Evolutionary conservation across 169 alveolate genomes (phyloP), one percentile per base, ranked within the genome.

Genomic region (Cryptosporidium tyzzeri): DNA sequence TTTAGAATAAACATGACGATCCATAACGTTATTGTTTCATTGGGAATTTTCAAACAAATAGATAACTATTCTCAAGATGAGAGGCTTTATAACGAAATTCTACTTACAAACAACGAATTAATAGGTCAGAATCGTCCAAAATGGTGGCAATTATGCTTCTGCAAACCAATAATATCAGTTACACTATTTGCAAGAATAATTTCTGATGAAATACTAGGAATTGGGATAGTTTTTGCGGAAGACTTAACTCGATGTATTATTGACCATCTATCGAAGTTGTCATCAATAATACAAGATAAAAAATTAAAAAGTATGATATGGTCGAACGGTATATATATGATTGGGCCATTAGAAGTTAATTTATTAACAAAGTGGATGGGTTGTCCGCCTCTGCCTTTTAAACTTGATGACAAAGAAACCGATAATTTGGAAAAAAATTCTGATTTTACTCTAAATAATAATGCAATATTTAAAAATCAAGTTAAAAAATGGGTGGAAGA

Each of bases 1-100:
- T 92, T 95, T 21, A 85, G 91, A 55, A 92, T 95, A 12, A 96
- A 95, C 91, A 95, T 96, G 29, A 94, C 95, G 26, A 70, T 96
- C 26, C 92, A 95, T 59, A 95, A 94, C 69, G 84, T 96, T 58
- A 93, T 96, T 29, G 94, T 92, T 74, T 39, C 91, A 37, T 92
- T 94, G 61, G 85, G 91, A 16, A 39, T 62, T 65, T 33, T 65
- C 8, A 44, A 50, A n/a, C 69, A 61, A 26, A 26, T 55, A 9
- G 70, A 73, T 16, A 33, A 65, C 35, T 7, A 21, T 10, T 21
- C 33, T 62, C 1, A 23, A 12, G 53, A 41, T 26, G 75, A 80
- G 12, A 21, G 41, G 0, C 16, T 61, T 44, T 7, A 29, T 23
- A 50, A 44, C 16, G 73, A 62, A 37, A 23, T 44, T 8, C 14